phyloP scores from a whole-genome alignment of 1,284 basidiomycete species.

The Serendipita sp. region DNA sequence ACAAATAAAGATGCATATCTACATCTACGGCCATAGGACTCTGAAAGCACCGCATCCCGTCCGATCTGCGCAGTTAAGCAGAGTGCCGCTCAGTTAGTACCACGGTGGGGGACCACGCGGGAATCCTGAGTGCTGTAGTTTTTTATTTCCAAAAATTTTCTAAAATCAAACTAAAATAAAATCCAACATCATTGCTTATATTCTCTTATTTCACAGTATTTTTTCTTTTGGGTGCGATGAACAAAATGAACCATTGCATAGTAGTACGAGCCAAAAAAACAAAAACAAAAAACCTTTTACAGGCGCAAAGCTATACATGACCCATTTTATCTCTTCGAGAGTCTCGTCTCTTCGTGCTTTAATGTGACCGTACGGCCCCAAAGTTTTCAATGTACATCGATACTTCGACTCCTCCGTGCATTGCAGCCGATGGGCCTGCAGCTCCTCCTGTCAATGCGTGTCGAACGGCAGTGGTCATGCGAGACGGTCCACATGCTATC shows the following conservation, averaged over 20 bases:
- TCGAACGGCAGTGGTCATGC: neutral
- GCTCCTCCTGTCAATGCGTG: neutral
- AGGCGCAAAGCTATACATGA: too few species aligned
- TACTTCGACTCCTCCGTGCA: neutral
- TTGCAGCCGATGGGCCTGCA: neutral
- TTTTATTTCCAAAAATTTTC: slow-evolving; percentile 3
- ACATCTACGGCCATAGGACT: slow-evolving; percentile 33
- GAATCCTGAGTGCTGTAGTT: slow-evolving; percentile 30
- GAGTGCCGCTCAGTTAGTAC: slow-evolving; percentile 30
- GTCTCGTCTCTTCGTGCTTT: neutral
- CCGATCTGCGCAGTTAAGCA: slow-evolving; percentile 28
- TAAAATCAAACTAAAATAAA: too few species aligned
- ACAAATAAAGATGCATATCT: neutral
- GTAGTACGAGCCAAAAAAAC: neutral
- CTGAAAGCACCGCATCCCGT: slow-evolving; percentile 26
- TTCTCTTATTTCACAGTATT: too few species aligned
- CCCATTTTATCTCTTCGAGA: neutral
- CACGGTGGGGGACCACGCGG: slow-evolving; percentile 32
- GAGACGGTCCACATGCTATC: neutral
- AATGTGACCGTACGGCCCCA: neutral
- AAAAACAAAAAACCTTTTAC: neutral
- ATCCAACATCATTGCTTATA: slow-evolving; percentile 15
- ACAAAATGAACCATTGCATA: neutral
- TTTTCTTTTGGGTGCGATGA: too few species aligned
- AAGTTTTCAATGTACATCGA: slow-evolving; percentile 6